A percentile compares a stretch with the other conserved stretches of the same genome.
These are phyloP conservation scores for Persicaria tinctoria DNA, from an alignment of 148 eudicot genomes.

Conservation along the genomic window DNA sequence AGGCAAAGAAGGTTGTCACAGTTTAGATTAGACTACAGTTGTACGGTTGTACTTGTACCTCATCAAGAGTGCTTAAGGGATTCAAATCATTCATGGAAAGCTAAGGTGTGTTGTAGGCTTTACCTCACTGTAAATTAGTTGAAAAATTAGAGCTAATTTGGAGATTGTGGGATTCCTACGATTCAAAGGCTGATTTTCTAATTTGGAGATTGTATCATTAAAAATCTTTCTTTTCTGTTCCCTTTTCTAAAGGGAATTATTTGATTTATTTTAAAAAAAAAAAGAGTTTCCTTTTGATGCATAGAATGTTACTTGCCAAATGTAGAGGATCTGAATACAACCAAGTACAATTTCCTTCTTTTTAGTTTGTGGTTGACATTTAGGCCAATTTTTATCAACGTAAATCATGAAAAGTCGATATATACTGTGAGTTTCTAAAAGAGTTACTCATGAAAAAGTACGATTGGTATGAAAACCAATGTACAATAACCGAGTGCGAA, in stretches of 20 bases:
- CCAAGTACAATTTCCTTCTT: background rate
- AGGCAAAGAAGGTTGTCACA: background rate
- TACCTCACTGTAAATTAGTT: background rate
- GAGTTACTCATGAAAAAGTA: too few species aligned
- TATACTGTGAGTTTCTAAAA: too few species aligned
- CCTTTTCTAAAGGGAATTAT: background rate
- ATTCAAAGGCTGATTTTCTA: background rate
- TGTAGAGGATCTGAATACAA: background rate
- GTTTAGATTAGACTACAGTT: constrained; percentile 5
- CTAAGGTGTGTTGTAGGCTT: background rate
- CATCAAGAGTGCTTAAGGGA: background rate
- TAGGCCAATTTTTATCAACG: too few species aligned
- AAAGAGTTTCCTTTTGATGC: background rate
- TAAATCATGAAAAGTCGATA: too few species aligned
- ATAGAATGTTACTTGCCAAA: background rate
- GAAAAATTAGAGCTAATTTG: background rate
- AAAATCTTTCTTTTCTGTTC: background rate
- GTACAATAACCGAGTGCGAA: too few species aligned
- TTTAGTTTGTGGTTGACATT: too few species aligned
- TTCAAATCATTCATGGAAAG: constrained; percentile 1
- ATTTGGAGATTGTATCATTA: background rate
- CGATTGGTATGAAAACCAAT: too few species aligned
- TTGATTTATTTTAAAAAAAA: background rate
- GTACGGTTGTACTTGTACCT: background rate
- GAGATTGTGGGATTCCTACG: background rate